phyloP scores from a whole-genome alignment of 208 protist species.

The Crithidia sp. region DNA sequence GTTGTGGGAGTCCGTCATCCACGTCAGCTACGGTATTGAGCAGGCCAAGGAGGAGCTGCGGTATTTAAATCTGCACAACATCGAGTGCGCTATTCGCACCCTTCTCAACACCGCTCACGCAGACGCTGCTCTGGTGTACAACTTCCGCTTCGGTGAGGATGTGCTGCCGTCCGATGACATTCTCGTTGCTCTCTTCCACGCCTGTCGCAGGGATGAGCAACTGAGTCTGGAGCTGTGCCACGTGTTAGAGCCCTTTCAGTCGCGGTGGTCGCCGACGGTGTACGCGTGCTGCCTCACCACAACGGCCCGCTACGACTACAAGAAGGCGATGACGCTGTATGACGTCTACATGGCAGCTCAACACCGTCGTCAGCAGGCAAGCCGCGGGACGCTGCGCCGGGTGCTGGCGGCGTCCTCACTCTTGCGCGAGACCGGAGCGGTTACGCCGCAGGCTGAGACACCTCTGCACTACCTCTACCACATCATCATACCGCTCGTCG shows the following conservation, averaged over 20 bases:
- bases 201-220: slow-evolving; percentile 45
- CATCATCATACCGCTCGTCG: slow-evolving; percentile 73
- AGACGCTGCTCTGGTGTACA: slow-evolving; percentile 58
- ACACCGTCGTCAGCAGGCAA: slow-evolving; percentile 2
- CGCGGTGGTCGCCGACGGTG: slow-evolving; percentile 59
- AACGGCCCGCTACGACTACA: slow-evolving; percentile 53
- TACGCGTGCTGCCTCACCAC: slow-evolving; percentile 83
- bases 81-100: slow-evolving; percentile 59
- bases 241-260: slow-evolving; percentile 48
- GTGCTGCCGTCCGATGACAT: slow-evolving; percentile 71
- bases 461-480: slow-evolving; percentile 74
- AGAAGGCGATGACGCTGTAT: slow-evolving; percentile 59
- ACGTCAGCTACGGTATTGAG: slow-evolving; percentile 57
- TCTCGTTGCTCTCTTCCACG: slow-evolving; percentile 67
- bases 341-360: slow-evolving; percentile 40
- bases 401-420: slow-evolving; percentile 35
- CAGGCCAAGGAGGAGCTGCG: slow-evolving; percentile 34
- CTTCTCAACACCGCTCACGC: slow-evolving; percentile 45
- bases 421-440: slow-evolving; percentile 29
- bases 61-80: slow-evolving; percentile 59
- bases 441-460: slow-evolving; percentile 6
- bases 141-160: slow-evolving; percentile 64
- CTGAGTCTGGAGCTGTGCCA: slow-evolving; percentile 59
- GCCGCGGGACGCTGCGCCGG: slow-evolving; percentile 18
- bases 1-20: slow-evolving; percentile 67